Conservation (phyloP, 371 early-diverging fungal species). For the Mortierella sp. region DNA sequence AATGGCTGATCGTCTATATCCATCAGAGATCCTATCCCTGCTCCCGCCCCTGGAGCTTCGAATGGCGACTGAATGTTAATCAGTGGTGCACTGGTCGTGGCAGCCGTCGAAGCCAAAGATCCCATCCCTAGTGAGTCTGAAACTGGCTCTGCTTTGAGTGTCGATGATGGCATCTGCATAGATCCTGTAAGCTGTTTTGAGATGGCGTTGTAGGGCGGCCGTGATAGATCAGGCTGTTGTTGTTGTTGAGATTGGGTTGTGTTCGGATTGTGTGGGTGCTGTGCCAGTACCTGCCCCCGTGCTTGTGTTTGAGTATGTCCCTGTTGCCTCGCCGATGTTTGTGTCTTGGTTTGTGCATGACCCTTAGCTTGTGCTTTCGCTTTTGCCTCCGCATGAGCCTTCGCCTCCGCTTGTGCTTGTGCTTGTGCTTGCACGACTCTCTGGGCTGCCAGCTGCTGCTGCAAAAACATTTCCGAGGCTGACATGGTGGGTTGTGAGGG, state of each 20-base stretch:
- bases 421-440: background rate
- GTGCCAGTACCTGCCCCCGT: background rate
- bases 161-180: no score
- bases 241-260: background rate
- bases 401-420: background rate
- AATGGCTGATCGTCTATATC: no score
- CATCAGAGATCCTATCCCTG: no score
- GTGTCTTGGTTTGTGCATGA: no score
- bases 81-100: no score
- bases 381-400: background rate
- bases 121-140: no score
- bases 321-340: background rate
- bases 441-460: constrained; percentile 20
- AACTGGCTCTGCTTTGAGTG: no score
- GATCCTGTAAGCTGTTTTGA: no score
- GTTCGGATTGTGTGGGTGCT: background rate
- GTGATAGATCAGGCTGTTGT: constrained; percentile 4
- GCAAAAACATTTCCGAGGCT: constrained; percentile 11
- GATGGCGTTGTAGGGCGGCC: background rate
- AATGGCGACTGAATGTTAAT: no score
- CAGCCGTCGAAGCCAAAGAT: no score
- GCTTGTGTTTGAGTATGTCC: background rate
- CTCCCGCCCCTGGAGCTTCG: no score
- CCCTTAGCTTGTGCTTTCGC: background rate
- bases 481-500: constrained; percentile 9